These are phyloP conservation scores for Solanum corneliomulleri DNA, from an alignment of 257 asterid genomes.

Conservation along the genomic window DNA sequence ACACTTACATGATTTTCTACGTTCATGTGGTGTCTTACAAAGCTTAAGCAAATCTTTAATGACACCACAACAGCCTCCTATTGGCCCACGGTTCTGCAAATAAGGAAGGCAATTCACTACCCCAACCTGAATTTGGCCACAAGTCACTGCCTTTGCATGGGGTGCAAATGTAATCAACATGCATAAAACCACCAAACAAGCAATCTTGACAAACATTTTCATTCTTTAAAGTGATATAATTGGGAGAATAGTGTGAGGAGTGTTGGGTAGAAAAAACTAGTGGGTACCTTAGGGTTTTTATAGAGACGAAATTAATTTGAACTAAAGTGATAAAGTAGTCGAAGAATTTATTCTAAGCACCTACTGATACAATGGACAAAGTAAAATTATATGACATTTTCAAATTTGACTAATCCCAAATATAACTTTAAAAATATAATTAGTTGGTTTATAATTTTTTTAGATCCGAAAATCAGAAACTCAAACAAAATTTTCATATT, in stretches of 20 bases:
- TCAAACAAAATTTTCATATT: too few relatives aligned
- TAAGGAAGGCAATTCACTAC: neutral
- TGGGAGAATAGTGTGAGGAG: neutral
- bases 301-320: neutral
- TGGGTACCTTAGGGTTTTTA: neutral
- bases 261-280: neutral
- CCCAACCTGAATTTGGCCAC: neutral
- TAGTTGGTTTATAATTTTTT: too few relatives aligned
- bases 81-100: neutral
- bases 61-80: constrained; percentile 2
- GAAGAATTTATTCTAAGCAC: neutral
- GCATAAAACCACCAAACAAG: neutral
- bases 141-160: neutral
- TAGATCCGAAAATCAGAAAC: too few relatives aligned
- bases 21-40: constrained; percentile 3
- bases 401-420: too few relatives aligned
- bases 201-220: neutral
- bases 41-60: neutral
- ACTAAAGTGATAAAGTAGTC: neutral
- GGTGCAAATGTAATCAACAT: constrained; percentile 9
- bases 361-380: too few relatives aligned
- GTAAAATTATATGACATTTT: too few relatives aligned
- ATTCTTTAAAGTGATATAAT: neutral
- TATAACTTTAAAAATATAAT: too few relatives aligned
- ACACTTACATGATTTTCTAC: constrained; percentile 7